These are phyloP conservation scores for Rhazya stricta DNA, from an alignment of 257 asterid genomes.

Conservation along the genomic window DNA sequence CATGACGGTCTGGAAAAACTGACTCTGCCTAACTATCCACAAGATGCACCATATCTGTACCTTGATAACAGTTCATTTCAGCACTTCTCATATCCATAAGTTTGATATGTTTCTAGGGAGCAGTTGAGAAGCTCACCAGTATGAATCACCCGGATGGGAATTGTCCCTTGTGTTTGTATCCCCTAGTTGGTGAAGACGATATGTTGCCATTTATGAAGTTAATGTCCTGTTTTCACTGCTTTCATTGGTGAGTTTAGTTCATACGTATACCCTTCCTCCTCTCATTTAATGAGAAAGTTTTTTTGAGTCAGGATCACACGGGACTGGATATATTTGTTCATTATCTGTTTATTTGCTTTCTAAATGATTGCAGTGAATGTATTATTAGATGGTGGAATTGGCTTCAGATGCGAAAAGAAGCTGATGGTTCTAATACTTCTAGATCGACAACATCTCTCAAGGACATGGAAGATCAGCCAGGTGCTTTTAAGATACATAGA, in stretches of 20 bases:
- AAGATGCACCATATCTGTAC: neutral
- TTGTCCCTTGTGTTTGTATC: constrained; percentile 79
- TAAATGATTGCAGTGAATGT: constrained; percentile 58
- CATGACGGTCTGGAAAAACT: neutral
- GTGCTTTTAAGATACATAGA: constrained; percentile 25
- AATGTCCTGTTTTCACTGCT: constrained; percentile 98
- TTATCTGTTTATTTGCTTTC: constrained; percentile 7
- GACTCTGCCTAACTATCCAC: neutral
- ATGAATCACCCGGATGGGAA: constrained; percentile 96
- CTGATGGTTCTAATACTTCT: constrained; percentile 33
- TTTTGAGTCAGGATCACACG: constrained; percentile 6
- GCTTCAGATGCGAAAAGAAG: constrained; percentile 43
- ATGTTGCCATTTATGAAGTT: constrained; percentile 78
- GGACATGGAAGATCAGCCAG: constrained; percentile 37
- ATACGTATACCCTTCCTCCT: neutral
- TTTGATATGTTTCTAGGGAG: constrained; percentile 55
- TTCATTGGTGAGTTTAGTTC: constrained; percentile 63
- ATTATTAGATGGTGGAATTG: constrained; percentile 87
- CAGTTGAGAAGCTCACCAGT: constrained; percentile 80
- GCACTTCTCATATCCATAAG: neutral
- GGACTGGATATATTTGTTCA: constrained; percentile 12
- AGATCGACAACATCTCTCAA: constrained; percentile 34
- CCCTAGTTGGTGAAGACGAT: constrained; percentile 63
- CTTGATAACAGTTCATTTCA: neutral
- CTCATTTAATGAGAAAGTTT: constrained; percentile 10